Percentiles rank a stretch among this genome's conserved stretches.
Conservation (phyloP, 2,329 filamentous ascomycete species). For the Penicillium sp. region DNA sequence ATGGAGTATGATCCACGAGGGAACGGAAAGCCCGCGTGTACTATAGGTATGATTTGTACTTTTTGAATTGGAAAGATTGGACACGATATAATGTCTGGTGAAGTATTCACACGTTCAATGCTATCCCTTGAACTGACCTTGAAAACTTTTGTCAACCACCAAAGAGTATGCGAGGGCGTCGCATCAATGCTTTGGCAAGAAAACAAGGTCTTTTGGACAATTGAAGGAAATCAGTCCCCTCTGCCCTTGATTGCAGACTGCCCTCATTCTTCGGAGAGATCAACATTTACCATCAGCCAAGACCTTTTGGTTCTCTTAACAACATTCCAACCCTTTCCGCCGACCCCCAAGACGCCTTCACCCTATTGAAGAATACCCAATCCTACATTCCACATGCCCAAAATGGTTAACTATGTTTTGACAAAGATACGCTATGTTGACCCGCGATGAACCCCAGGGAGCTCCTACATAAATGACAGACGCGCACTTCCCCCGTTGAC, state of each 20-base stretch:
- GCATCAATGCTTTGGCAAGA: neutral
- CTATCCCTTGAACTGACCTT: neutral
- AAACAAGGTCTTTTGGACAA: neutral
- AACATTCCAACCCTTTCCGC: conserved; percentile 17
- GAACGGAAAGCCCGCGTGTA: no score
- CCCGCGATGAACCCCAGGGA: neutral
- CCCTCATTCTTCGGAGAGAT: conserved; percentile 1
- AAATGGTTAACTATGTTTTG: neutral
- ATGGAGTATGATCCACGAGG: neutral
- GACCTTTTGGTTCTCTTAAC: neutral
- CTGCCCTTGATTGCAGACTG: neutral
- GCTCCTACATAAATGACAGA: conserved; percentile 19
- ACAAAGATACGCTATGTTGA: conserved; percentile 8
- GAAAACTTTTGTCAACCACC: neutral
- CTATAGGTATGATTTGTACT: no score
- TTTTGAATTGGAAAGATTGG: no score
- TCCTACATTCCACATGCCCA: conserved; percentile 13
- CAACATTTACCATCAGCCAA: neutral
- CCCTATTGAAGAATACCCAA: neutral
- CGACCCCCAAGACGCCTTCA: neutral
- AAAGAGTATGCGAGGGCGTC: neutral
- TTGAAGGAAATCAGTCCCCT: neutral
- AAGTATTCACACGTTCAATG: neutral
- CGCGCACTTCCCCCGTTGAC: neutral
- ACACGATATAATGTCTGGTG: neutral